phyloP scores from a whole-genome alignment of 139 green algal genomes.

The Volvox reticuliferus region DNA sequence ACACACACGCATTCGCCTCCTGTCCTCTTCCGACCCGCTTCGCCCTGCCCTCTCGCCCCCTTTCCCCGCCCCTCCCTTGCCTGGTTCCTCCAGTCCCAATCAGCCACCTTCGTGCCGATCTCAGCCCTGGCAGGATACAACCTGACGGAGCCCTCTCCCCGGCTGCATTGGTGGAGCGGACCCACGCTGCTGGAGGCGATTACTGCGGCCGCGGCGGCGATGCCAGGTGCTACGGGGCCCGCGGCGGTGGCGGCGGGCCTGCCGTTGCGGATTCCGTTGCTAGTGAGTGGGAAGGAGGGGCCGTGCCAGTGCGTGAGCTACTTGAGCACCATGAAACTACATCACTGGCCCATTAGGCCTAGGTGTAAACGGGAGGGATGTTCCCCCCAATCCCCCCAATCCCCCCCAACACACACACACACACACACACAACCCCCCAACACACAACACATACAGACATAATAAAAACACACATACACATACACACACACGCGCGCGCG shows the following conservation, averaged over 20 bases:
- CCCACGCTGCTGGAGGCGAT: constrained; percentile 24
- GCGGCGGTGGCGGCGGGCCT: not conserved
- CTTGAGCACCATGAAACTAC: no score
- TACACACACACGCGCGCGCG: no score
- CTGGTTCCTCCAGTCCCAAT: not conserved
- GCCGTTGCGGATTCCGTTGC: constrained; percentile 23
- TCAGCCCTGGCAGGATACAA: constrained; percentile 95
- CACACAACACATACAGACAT: no score
- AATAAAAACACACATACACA: no score
- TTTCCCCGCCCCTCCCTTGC: not conserved
- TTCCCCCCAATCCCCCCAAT: no score
- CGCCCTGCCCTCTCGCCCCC: not conserved
- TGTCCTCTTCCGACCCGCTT: not conserved
- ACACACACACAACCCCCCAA: no score
- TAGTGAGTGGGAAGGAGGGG: not conserved
- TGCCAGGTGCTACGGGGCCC: not conserved
- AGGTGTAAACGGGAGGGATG: constrained; percentile 58
- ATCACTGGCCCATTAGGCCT: no score
- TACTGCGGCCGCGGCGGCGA: not conserved
- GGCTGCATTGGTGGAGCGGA: constrained; percentile 3
- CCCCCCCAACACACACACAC: no score
- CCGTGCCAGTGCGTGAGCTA: not conserved
- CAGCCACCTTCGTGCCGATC: constrained; percentile 84
- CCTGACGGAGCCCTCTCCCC: constrained; percentile 83
- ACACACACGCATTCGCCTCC: not conserved